Evolutionary conservation across 169 alveolate species (phyloP).

Genomic region (Babesia caballi): DNA sequence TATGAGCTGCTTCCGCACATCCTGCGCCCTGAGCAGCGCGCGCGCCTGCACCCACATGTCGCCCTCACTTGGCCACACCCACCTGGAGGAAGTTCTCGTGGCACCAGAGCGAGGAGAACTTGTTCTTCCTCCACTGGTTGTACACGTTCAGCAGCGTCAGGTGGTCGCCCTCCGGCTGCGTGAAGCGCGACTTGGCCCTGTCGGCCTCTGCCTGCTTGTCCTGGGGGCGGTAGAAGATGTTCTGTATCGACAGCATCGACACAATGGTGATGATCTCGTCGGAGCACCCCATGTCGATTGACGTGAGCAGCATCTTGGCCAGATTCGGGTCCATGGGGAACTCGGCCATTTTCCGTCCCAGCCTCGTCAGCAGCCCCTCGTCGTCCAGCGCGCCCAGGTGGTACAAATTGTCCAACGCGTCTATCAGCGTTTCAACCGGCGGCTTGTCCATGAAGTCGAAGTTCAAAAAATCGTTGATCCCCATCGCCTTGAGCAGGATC

Average conservation of each 20-base stretch:
- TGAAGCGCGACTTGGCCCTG: slow-evolving; percentile 90
- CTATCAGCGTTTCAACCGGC: slow-evolving; percentile 88
- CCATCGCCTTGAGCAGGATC: slow-evolving; percentile 98
- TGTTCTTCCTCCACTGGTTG: slow-evolving; percentile 91
- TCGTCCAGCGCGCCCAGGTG: slow-evolving; percentile 99
- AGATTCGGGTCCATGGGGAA: slow-evolving; percentile 98
- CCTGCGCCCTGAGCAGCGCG: slow-evolving; percentile 95
- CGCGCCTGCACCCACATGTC: slow-evolving; percentile 65
- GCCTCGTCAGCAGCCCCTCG: slow-evolving; percentile 97
- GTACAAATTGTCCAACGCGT: slow-evolving; percentile 96
- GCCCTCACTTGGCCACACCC: not conserved
- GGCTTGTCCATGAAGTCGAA: slow-evolving; percentile 99
- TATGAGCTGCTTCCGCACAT: slow-evolving; percentile 93
- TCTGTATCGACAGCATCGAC: slow-evolving; percentile 96
- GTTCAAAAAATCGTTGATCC: slow-evolving; percentile 96
- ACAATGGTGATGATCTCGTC: slow-evolving; percentile 97
- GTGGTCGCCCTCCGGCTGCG: slow-evolving; percentile 98
- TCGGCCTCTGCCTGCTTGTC: slow-evolving; percentile 96
- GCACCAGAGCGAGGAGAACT: slow-evolving; percentile 95
- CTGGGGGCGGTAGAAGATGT: slow-evolving; percentile 95
- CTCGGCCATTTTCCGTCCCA: slow-evolving; percentile 99
- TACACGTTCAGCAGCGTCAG: slow-evolving; percentile 93
- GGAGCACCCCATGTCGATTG: slow-evolving; percentile 96
- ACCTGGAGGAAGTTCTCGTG: slow-evolving; percentile 95
- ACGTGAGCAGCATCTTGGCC: slow-evolving; percentile 93